Conservation (phyloP, 2,329 filamentous ascomycete genomes). For the Onygena corvina region DNA sequence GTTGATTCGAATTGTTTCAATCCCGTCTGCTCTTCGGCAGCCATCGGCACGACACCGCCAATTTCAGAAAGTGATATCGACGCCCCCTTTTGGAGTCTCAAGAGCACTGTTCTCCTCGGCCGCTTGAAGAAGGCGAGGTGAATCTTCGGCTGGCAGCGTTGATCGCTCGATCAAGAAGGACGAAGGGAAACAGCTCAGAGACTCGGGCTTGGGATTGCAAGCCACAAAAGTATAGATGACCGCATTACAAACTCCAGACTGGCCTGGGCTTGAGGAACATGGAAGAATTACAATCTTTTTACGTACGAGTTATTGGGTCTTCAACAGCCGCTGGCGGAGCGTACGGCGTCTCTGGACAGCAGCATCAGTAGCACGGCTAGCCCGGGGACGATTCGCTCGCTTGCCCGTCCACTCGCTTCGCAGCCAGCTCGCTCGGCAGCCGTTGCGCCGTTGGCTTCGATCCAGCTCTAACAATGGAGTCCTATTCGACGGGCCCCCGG, state of each 20-base stretch:
- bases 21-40: background rate
- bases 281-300: background rate
- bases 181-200: background rate
- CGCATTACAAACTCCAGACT: background rate
- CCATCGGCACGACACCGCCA: too few species aligned
- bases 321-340: too few species aligned
- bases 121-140: background rate
- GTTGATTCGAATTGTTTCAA: too few species aligned
- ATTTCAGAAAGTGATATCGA: too few species aligned
- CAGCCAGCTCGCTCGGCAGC: background rate
- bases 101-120: background rate
- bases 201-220: background rate
- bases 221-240: background rate
- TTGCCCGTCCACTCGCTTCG: background rate
- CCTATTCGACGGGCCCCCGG: background rate
- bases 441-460: background rate
- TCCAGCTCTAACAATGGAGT: background rate
- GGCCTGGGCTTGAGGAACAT: background rate
- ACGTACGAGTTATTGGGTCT: background rate
- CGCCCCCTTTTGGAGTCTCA: background rate
- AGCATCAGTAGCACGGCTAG: background rate
- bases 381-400: background rate
- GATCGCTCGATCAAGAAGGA: background rate
- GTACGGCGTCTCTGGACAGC: too few species aligned
- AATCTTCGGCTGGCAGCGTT: background rate